These are phyloP conservation scores for Fusarium kyushuense DNA, from an alignment of 2,329 filamentous ascomycete genomes.

Conservation along the genomic window DNA sequence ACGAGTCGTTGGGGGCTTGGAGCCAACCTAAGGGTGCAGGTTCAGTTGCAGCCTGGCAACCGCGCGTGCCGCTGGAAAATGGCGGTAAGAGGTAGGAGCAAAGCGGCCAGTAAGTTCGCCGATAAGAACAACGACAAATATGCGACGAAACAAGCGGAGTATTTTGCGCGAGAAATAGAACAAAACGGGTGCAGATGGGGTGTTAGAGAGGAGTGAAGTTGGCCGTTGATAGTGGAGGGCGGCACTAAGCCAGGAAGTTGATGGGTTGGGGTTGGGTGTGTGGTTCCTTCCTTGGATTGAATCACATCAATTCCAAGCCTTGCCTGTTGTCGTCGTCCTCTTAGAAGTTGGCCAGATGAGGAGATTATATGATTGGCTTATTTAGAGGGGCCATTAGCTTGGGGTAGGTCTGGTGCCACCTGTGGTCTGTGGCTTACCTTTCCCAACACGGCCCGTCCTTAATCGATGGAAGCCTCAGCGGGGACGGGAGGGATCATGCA, in stretches of 20 bases:
- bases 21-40: slow-evolving; percentile 29
- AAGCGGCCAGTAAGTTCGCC: neutral
- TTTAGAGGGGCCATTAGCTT: slow-evolving; percentile 28
- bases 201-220: slow-evolving; percentile 47
- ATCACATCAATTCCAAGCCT: slow-evolving; percentile 34
- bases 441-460: slow-evolving; percentile 32
- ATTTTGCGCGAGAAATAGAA: slow-evolving; percentile 33
- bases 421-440: slow-evolving; percentile 30
- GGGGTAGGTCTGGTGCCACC: slow-evolving; percentile 37
- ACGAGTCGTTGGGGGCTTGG: slow-evolving; percentile 42
- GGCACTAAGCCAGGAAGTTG: slow-evolving; percentile 39
- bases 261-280: slow-evolving; percentile 45
- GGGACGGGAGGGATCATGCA: slow-evolving; percentile 42
- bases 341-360: slow-evolving; percentile 25
- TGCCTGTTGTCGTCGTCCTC: slow-evolving; percentile 31
- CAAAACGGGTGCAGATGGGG: slow-evolving; percentile 43
- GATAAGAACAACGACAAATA: slow-evolving; percentile 1
- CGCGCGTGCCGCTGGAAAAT: slow-evolving; percentile 51
- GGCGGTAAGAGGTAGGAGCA: slow-evolving; percentile 17
- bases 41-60: slow-evolving; percentile 34
- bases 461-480: slow-evolving; percentile 35
- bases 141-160: slow-evolving; percentile 27
- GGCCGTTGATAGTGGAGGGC: slow-evolving; percentile 45
- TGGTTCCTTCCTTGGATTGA: slow-evolving; percentile 39
- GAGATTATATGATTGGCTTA: slow-evolving; percentile 53